Conservation (phyloP, 352 stramenopile genomes). For the Phytopythium delawarense region DNA sequence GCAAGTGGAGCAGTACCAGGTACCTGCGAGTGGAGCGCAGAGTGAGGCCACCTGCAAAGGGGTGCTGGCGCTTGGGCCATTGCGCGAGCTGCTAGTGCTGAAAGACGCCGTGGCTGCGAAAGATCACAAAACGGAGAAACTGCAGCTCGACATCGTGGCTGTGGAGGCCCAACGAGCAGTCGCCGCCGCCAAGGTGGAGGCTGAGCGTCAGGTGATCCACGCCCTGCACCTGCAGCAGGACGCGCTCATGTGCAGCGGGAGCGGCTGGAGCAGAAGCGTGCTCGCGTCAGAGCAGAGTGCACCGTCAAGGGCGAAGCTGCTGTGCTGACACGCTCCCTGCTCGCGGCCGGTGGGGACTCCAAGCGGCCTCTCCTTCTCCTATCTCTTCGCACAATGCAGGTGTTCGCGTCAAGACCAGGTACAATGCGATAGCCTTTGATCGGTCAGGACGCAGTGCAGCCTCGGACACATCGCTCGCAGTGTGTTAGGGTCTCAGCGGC, state of each 20-base stretch:
- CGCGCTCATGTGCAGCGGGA: neutral
- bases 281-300: neutral
- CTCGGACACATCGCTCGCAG: neutral
- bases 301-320: conserved; percentile 1
- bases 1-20: too few relatives aligned
- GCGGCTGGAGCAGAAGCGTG: neutral
- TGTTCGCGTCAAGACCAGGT: conserved; percentile 2
- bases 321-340: neutral
- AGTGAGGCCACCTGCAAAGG: too few relatives aligned
- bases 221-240: neutral
- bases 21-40: too few relatives aligned
- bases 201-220: neutral
- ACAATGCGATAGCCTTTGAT: neutral
- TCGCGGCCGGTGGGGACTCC: neutral
- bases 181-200: neutral
- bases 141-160: neutral
- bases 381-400: neutral
- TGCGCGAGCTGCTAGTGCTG: neutral
- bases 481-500: conserved; percentile 4
- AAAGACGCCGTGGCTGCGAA: neutral
- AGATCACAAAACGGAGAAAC: neutral
- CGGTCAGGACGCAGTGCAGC: neutral
- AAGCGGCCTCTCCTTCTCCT: neutral
- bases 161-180: neutral
- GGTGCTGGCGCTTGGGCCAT: too few relatives aligned